These are phyloP conservation scores for Monilinia vaccinii-corymbosi DNA, from an alignment of 2,329 filamentous ascomycete species.

Conservation along the genomic window DNA sequence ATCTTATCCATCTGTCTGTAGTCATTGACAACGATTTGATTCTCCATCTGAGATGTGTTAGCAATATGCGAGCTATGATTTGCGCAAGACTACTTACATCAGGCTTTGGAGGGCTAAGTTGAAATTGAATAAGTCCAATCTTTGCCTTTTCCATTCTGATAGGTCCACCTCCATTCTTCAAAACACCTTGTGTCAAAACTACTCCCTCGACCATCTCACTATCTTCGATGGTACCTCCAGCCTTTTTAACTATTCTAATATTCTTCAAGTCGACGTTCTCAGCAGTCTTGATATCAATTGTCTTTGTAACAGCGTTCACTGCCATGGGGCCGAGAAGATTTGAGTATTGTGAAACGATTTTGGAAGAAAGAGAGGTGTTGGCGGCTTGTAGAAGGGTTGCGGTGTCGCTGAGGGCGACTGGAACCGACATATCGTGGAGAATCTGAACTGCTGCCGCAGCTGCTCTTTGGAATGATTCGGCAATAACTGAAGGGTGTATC, in stretches of 20 bases:
- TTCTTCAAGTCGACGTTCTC: conserved; percentile 96
- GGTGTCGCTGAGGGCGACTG: conserved; percentile 81
- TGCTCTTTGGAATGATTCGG: conserved; percentile 93
- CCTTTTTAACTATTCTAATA: conserved; percentile 95
- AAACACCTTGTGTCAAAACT: conserved; percentile 81
- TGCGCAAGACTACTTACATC: conserved; percentile 51
- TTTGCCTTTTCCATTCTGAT: conserved; percentile 92
- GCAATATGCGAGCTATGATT: not conserved
- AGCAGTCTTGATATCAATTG: conserved; percentile 90
- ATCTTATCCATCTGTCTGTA: conserved; percentile 99
- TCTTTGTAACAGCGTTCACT: conserved; percentile 90
- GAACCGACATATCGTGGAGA: conserved; percentile 91
- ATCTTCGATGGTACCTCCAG: conserved; percentile 95
- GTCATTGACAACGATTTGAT: conserved; percentile 98
- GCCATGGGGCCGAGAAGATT: conserved; percentile 95
- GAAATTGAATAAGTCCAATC: conserved; percentile 97
- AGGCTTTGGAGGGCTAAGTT: conserved; percentile 94
- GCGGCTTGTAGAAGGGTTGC: conserved; percentile 89
- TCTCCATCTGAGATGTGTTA: conserved; percentile 68
- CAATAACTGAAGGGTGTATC: conserved; percentile 96
- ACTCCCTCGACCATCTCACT: conserved; percentile 94
- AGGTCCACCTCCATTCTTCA: conserved; percentile 89
- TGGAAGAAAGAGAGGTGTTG: conserved; percentile 93
- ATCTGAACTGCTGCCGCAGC: conserved; percentile 81
- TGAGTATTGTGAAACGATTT: conserved; percentile 97